These are phyloP conservation scores for Melampsora larici-populina DNA, from an alignment of 1,284 basidiomycete genomes.

Conservation along the genomic window DNA sequence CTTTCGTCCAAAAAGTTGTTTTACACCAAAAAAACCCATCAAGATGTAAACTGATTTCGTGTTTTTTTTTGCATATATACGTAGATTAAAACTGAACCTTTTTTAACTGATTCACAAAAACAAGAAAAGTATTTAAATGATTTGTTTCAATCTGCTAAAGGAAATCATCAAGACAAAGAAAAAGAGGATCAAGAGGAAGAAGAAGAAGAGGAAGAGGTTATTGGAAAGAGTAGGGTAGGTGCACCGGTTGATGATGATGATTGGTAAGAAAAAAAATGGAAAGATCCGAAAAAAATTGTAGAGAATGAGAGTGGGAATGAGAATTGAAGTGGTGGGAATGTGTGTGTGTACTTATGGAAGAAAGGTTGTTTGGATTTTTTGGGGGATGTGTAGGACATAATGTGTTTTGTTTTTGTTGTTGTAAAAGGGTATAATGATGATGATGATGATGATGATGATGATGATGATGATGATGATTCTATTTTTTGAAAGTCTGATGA, in stretches of 20 bases:
- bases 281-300: no score
- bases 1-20: background rate
- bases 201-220: conserved; percentile 24
- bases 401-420: no score
- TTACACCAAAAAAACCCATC: no score
- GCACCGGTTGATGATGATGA: conserved; percentile 37
- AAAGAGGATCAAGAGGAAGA: background rate
- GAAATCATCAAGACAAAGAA: background rate
- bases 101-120: conserved; percentile 35
- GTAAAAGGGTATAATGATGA: no score
- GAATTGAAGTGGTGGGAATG: background rate
- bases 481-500: no score
- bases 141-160: conserved; percentile 36
- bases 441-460: no score
- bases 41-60: background rate
- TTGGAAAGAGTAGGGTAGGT: conserved; percentile 24
- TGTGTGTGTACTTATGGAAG: background rate
- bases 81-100: conserved; percentile 29
- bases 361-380: no score
- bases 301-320: no score
- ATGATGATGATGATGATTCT: no score
- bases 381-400: no score
- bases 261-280: no score
- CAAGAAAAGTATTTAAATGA: conserved; percentile 27
- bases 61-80: background rate